These are phyloP conservation scores for Leersia perrieri DNA, from an alignment of 176 grass and related monocot species.

Conservation along the genomic window DNA sequence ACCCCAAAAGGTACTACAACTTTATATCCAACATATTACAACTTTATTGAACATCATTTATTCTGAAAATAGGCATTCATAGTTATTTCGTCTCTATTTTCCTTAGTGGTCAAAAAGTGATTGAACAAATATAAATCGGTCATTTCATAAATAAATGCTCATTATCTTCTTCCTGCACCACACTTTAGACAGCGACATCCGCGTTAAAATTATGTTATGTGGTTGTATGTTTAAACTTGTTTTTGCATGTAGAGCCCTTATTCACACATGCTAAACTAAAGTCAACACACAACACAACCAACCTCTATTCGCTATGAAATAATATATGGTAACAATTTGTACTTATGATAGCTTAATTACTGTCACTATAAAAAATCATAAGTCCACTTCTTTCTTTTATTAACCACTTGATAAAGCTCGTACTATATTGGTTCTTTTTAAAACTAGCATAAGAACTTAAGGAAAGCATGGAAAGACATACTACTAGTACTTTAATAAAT, in stretches of 20 bases:
- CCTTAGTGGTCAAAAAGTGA: background rate
- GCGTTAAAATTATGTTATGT: background rate
- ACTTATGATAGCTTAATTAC: background rate
- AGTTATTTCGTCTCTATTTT: background rate
- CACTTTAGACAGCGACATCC: background rate
- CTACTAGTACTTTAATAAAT: too few species aligned
- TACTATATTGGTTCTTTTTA: background rate
- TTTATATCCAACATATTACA: background rate
- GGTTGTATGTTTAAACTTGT: background rate
- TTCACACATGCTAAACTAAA: background rate
- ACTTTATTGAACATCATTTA: background rate
- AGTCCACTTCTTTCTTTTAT: background rate
- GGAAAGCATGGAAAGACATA: background rate
- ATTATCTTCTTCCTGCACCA: background rate
- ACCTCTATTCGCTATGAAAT: background rate
- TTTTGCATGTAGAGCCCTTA: background rate
- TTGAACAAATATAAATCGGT: background rate
- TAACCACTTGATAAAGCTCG: background rate
- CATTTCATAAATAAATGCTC: background rate
- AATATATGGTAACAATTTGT: background rate
- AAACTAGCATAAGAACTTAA: background rate
- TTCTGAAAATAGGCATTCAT: background rate
- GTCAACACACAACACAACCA: background rate
- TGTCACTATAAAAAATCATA: background rate
- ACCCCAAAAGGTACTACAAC: slow-evolving; percentile 52